phyloP scores from a whole-genome alignment of 2,329 filamentous ascomycete genomes.

The Epichloe hybrida region DNA sequence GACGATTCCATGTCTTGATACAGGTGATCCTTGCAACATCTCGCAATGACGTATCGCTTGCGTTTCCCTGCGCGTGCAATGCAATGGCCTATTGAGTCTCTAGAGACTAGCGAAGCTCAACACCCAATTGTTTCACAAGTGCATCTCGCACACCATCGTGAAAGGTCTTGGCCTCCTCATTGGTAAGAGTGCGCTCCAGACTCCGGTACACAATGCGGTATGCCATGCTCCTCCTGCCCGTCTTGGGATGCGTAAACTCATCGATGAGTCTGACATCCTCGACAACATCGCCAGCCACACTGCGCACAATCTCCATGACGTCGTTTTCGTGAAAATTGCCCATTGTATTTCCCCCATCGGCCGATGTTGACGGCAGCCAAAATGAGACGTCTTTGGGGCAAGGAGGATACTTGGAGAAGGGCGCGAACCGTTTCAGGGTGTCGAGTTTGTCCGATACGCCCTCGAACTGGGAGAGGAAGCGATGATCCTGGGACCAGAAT shows the following conservation, averaged over 20 bases:
- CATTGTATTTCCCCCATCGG: constrained; percentile 35
- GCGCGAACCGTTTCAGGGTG: constrained; percentile 51
- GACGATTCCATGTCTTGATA: not conserved
- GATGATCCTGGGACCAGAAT: constrained; percentile 79
- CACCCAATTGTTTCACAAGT: constrained; percentile 58
- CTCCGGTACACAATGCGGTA: constrained; percentile 92
- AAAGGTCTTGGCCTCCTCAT: constrained; percentile 62
- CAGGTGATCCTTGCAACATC: not conserved
- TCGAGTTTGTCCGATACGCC: constrained; percentile 40
- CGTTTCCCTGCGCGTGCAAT: not conserved
- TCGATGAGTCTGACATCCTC: constrained; percentile 81
- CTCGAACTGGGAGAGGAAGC: constrained; percentile 78
- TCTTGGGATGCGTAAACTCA: constrained; percentile 79
- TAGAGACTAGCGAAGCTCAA: constrained; percentile 41
- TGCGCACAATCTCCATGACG: constrained; percentile 87
- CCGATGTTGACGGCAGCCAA: constrained; percentile 50
- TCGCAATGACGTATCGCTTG: not conserved
- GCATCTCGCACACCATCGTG: constrained; percentile 54
- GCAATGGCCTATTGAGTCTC: not conserved
- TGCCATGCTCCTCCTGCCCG: constrained; percentile 69
- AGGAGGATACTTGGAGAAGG: constrained; percentile 83
- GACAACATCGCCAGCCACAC: constrained; percentile 66
- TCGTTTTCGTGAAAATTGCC: constrained; percentile 79
- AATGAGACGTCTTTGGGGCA: constrained; percentile 91
- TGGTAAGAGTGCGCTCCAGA: constrained; percentile 78